Base-by-base conservation (phyloP, 2,329 filamentous ascomycete species). In the Monilinia fructicola region DNA sequence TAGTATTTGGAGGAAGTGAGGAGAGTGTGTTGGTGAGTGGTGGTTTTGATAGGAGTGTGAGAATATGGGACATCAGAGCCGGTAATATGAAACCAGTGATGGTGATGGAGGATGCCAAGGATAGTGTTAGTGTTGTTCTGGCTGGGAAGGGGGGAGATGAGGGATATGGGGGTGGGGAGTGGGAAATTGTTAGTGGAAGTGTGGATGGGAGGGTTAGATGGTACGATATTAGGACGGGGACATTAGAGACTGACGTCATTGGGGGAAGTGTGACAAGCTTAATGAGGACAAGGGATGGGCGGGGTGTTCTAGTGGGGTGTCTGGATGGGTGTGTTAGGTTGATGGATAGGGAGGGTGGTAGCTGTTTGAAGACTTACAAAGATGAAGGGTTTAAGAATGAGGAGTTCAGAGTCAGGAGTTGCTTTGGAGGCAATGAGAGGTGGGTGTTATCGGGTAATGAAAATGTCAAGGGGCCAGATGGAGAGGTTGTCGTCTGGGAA, bases 381-480 rank as follows among this genome's bases (percentile, higher is more conserved):
- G 84, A 85, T 40, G 78, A 81, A 0, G 79, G 72, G 2, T 76
- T 69, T 52, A 83, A 83, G 79, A 79, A 72, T 64, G 69, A 71
- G 21, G 73, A 77, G 54, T 71, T 71, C 54, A 67, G 71, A 58
- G 38, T 75, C 55, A 66, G 69, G 67, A 76, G 71, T 67, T 81
- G 85, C 73, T 79, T 97, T 66, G 93, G 91, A 0, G 83, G 86
- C 40, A 87, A 85, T 69, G 94, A 97, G 78, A 88, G 86, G 68
- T 89, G 90, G 59, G 91, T 95, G 1, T 74, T 97, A 4, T 90
- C 87, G 61, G 94, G 94, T 10, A 92, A 93, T 73, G 93, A 97
- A 78, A 79, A 70, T 54, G 71, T 68, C 54, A 68, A 59, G 53
- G 68, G 59, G 48, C 65, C 50, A 35, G 70, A 72, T 69, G 70